Base-by-base conservation (phyloP, 768 basidiomycete species). In the Dendrothele bispora region DNA sequence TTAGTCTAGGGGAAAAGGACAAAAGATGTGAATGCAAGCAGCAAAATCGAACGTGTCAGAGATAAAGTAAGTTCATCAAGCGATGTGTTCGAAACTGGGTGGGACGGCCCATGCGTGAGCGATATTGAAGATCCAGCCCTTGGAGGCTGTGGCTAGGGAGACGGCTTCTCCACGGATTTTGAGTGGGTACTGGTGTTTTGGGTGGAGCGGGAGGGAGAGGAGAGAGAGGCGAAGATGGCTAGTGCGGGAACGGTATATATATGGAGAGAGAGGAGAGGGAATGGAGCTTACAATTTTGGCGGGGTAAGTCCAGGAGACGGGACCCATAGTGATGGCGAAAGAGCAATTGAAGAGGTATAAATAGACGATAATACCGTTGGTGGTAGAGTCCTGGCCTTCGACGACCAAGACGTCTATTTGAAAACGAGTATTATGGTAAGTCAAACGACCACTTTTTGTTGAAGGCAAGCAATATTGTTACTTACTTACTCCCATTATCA, bases 1-100 rank as follows among this genome's bases (percentile, higher is more conserved):
- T n/a, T n/a, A 3, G 86, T 88, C 65, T 90, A 88, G 11, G 87
- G 88, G 75, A 79, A 90, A 75, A 84, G 84, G 76, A 90, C n/a
- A 88, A 58, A 84, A 70, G 50, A 89, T 71, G 55, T 88, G 86
- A 43, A 88, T 67, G 61, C 76, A 83, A 1, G 81, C 83, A 1
- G 82, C 80, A 50, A 85, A 81, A 71, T 87, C 86, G 78, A 88
- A 88, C 10, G 84, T 67, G 7, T 82, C 86, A 59, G 88, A 88
- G 62, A 88, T 81, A 65, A 87, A 87, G 66, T 88, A 89, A 2
- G 73, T 88, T 67, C 80, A 84, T 76, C 79, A 84, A 14, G 83
- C 85, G 50, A 90, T 87, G 54, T 54, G 71, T 24, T 77, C 63
- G 39, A 90, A 77, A 6, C 78, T 80, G 0, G 88, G 86, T 1